A percentile compares a stretch with the other conserved stretches of the same genome.
Evolutionary conservation across 148 eudicot species (phyloP).

Genomic region (Rhododendron simsii): DNA sequence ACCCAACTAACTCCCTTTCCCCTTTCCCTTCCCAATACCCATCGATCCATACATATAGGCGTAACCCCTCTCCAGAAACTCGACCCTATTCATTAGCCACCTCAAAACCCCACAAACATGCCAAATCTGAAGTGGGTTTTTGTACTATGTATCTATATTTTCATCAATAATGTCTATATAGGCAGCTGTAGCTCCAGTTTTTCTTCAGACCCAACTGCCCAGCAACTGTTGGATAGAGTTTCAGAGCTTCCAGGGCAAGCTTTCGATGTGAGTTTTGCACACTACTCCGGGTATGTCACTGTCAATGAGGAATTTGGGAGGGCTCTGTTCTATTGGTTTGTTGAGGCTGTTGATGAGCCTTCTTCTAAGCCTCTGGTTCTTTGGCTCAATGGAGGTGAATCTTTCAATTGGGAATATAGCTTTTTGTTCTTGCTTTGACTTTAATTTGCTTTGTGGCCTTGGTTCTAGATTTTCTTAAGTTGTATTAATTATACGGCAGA

Average conservation of each 20-base stretch:
- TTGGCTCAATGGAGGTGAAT: slow-evolving; percentile 92
- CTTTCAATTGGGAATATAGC: neutral
- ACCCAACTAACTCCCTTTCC: neutral
- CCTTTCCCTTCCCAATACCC: neutral
- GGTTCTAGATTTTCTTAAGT: neutral
- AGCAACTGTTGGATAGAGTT: slow-evolving; percentile 47
- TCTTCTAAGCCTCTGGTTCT: slow-evolving; percentile 74
- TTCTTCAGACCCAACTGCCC: slow-evolving; percentile 29
- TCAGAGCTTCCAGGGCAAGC: slow-evolving; percentile 61
- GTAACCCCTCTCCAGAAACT: neutral
- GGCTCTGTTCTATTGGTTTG: slow-evolving; percentile 77
- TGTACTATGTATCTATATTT: slow-evolving; percentile 16
- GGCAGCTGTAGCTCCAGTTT: slow-evolving; percentile 19
- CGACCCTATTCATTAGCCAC: neutral
- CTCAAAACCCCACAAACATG: slow-evolving; percentile 20
- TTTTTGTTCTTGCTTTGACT: neutral
- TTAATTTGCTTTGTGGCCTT: neutral
- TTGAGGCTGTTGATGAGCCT: slow-evolving; percentile 71
- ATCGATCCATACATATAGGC: neutral
- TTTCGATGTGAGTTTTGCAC: slow-evolving; percentile 60
- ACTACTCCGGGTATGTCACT: slow-evolving; percentile 74
- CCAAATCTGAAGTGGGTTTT: slow-evolving; percentile 24
- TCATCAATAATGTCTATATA: slow-evolving; percentile 14
- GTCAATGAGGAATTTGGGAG: slow-evolving; percentile 73
- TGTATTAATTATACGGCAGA: neutral